Conservation (phyloP, 306 rosid species). For the Cucurbita moschata region DNA sequence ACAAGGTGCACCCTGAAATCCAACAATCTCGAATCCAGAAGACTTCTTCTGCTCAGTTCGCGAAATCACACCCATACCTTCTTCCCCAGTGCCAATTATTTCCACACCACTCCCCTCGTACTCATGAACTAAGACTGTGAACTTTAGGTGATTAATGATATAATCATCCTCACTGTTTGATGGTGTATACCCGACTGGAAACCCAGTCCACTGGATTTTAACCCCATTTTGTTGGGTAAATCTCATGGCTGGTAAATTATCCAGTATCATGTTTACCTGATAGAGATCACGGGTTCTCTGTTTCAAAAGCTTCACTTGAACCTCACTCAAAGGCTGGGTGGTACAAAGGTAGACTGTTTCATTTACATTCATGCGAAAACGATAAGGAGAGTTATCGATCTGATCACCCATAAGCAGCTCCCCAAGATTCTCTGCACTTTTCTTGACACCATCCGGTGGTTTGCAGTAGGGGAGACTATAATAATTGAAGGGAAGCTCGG, state of each 20-base stretch:
- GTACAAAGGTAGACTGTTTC: slow-evolving; percentile 68
- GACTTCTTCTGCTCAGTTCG: slow-evolving; percentile 61
- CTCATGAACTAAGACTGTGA: slow-evolving; percentile 75
- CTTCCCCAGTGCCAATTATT: slow-evolving; percentile 90
- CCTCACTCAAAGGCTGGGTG: slow-evolving; percentile 40
- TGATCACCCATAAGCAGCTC: slow-evolving; percentile 92
- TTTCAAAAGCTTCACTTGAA: slow-evolving; percentile 64
- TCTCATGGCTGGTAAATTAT: slow-evolving; percentile 85
- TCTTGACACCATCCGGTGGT: slow-evolving; percentile 51
- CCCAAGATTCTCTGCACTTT: slow-evolving; percentile 89
- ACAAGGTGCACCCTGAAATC: slow-evolving; percentile 80
- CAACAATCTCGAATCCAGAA: slow-evolving; percentile 84
- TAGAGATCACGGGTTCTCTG: slow-evolving; percentile 86
- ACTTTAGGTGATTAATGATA: slow-evolving; percentile 80
- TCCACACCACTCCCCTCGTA: slow-evolving; percentile 71
- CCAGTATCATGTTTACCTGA: slow-evolving; percentile 91
- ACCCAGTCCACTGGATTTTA: slow-evolving; percentile 90
- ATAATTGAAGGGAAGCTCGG: slow-evolving; percentile 87
- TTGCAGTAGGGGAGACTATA: slow-evolving; percentile 75
- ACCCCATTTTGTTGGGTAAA: slow-evolving; percentile 62
- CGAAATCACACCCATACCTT: slow-evolving; percentile 65
- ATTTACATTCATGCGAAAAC: slow-evolving; percentile 55
- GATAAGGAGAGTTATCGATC: slow-evolving; percentile 72
- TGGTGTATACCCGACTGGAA: slow-evolving; percentile 73
- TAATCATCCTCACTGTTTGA: slow-evolving; percentile 49